Base-by-base conservation (phyloP, 441 rosid genomes). In the Daphne laureola region DNA sequence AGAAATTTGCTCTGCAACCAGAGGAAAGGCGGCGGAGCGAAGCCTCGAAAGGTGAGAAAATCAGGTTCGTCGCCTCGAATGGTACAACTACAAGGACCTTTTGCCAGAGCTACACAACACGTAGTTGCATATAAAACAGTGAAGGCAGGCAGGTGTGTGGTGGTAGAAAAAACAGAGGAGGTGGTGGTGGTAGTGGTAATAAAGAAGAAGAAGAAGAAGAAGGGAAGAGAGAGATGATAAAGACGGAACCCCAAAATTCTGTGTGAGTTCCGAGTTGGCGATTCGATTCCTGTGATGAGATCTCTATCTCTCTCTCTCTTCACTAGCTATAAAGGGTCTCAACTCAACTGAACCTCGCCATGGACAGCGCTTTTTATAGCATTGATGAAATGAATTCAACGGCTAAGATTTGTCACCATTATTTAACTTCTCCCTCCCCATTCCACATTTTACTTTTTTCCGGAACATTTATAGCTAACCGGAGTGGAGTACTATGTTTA, bases 221-320 rank as follows among this genome's bases (percentile, higher is more conserved):
- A 17, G 46, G 51, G 36, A 43, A 58, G 56, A 59, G 46, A 61
- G 38, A 64, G 57, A 59, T 49, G 73, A 53, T 59, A 56, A 63
- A 55, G 73, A 74, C 64, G 53, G 55, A 60, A 43, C 60, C 64
- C 68, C 62, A 31, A 73, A 9, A 67, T 68, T 68, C 49, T 62
- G 69, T 65, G 76, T 67, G 79, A 69, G 61, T 65, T 63, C 73
- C 68, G 52, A 31, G 38, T 64, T 69, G 55, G 49, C 14, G 67
- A 81, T 74, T 73, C 78, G 82, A 74, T 81, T 68, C 82, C 57
- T 49, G 61, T n/a, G n/a, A n/a, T n/a, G n/a, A n/a, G n/a, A n/a
- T n/a, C n/a, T n/a, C n/a, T n/a, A n/a, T n/a, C n/a, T n/a, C n/a
- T n/a, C n/a, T n/a, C n/a, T n/a, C n/a, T n/a, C n/a, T n/a, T n/a